Base-by-base conservation (phyloP, 148 eudicot species). In the Fagopyrum homotropicum region DNA sequence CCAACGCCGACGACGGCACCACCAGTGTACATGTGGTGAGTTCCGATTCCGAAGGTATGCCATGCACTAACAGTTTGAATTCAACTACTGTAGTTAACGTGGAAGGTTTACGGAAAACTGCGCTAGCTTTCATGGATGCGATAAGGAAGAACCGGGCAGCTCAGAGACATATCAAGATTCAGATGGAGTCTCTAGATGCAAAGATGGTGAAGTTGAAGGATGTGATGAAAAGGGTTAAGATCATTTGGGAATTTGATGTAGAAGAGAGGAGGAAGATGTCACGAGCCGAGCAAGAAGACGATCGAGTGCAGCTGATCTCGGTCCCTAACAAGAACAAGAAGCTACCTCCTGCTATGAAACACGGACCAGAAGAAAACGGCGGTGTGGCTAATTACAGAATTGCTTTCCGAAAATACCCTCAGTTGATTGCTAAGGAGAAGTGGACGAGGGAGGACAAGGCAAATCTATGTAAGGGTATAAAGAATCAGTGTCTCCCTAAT, bases 131-230 rank as follows among this genome's bases (percentile, higher is more conserved):
- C 81, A 74, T 90, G 77, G 94, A 95, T 76, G 96, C 98, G 40
- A 92, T 95, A 64, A 92, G 86, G 85, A 92, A 88, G 82, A 95
- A 95, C 69, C 90, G 98, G 75, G 80, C 88, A 26, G 92, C 90
- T 78, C 96, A 92, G 82, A 89, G 88, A 75, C 79, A 89, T 80
- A 55, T 95, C 45, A 80, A 96, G 10, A 85, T 77, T 77, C 89
- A 89, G 82, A 72, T 95, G 86, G 79, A 81, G 72, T 87, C 92
- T 75, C 74, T 88, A 44, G 93, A 89, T 78, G 80, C 91, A 35
- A 86, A 86, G 84, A 85, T 90, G 51, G 98, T 89, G 80, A 90
- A 86, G 79, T 82, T 86, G 69, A 84, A 82, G 72, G 83, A 82
- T 46, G 72, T 92, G 80, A 88, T 50, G 46, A 84, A 90, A 22